These are phyloP conservation scores for Alliaria petiolata DNA, from an alignment of 345 rosid genomes.

Conservation along the genomic window DNA sequence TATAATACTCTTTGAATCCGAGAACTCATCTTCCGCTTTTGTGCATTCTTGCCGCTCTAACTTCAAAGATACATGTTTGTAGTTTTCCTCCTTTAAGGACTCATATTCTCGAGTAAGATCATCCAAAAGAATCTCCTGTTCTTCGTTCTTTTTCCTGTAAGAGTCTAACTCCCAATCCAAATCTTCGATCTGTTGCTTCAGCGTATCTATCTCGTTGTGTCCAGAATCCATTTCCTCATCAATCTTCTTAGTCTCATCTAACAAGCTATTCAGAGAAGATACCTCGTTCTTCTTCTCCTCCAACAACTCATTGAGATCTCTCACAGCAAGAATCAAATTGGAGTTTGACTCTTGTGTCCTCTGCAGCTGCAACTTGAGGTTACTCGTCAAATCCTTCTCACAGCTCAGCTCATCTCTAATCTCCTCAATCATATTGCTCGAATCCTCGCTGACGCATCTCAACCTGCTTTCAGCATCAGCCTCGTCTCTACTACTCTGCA, in stretches of 20 bases:
- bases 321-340: conserved; percentile 74
- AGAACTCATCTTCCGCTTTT: conserved; percentile 34
- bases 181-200: conserved; percentile 56
- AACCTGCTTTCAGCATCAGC: conserved; percentile 38
- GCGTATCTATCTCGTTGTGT: conserved; percentile 33
- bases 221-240: conserved; percentile 33
- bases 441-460: conserved; percentile 52
- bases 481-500: conserved; percentile 31
- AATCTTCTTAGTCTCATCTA: conserved; percentile 35
- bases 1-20: conserved; percentile 38
- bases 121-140: conserved; percentile 66
- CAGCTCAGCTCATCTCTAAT: conserved; percentile 65
- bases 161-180: conserved; percentile 57
- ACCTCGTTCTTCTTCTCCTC: conserved; percentile 57
- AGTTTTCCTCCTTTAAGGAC: conserved; percentile 61
- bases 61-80: conserved; percentile 36
- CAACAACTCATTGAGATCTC: conserved; percentile 70
- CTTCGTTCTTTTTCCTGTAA: conserved; percentile 58
- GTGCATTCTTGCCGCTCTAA: conserved; percentile 54
- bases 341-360: conserved; percentile 85
- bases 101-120: conserved; percentile 63
- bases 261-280: conserved; percentile 35
- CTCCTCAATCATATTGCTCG: conserved; percentile 49
- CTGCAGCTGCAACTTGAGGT: conserved; percentile 77
- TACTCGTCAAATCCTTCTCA: conserved; percentile 60